Evolutionary conservation across 805 yeast species (phyloP).

Genomic region (Yamadazyma sp.): DNA sequence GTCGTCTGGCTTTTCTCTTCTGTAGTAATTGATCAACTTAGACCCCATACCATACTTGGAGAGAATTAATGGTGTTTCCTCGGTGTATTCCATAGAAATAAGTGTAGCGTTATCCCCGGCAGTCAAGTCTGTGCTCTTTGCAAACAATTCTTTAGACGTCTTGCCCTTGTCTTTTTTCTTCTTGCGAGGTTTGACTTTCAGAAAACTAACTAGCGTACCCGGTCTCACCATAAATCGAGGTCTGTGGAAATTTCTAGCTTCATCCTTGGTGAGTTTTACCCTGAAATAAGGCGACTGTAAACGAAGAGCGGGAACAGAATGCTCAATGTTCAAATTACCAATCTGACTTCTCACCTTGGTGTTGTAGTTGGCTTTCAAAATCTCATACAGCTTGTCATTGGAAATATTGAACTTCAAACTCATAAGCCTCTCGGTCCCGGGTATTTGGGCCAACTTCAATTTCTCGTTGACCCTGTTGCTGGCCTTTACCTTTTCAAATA

Average conservation of each 20-base stretch:
- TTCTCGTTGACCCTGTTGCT: conserved; percentile 8
- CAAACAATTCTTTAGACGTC: conserved; percentile 71
- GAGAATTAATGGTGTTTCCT: conserved; percentile 78
- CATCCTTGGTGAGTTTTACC: conserved; percentile 65
- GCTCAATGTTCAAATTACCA: conserved; percentile 88
- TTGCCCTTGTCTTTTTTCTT: conserved; percentile 88
- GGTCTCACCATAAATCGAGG: conserved; percentile 74
- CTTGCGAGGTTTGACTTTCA: conserved; percentile 74
- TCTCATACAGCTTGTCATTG: conserved; percentile 83
- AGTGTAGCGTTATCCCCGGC: conserved; percentile 79
- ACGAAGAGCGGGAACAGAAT: conserved; percentile 81
- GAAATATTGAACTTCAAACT: conserved; percentile 75
- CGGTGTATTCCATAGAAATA: conserved; percentile 83
- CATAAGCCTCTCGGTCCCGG: conserved; percentile 54
- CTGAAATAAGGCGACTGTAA: conserved; percentile 90
- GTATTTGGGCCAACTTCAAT: conserved; percentile 38
- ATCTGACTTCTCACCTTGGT: conserved; percentile 90
- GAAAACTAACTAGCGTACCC: conserved; percentile 72
- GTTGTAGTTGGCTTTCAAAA: conserved; percentile 81
- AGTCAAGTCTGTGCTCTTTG: conserved; percentile 71
- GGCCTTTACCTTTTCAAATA: conserved; percentile 48
- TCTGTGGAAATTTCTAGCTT: conserved; percentile 77
- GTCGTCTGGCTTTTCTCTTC: conserved; percentile 81
- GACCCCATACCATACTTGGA: conserved; percentile 96
- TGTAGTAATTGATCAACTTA: conserved; percentile 86